Evolutionary conservation across 345 rosid species (phyloP).

Genomic region (Brassica juncea): DNA sequence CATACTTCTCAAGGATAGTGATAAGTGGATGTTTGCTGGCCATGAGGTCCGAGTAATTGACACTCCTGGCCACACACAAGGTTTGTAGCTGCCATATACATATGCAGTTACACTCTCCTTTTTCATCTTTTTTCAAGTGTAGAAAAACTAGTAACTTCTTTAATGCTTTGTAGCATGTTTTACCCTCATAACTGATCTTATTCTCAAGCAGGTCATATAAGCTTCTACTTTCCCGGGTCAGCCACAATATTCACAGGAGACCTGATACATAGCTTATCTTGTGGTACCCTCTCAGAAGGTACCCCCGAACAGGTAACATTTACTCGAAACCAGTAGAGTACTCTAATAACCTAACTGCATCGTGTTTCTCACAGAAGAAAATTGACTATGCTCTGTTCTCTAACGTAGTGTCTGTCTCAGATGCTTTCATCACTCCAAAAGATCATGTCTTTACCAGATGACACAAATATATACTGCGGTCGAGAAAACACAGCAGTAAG

Average conservation of each 20-base stretch:
- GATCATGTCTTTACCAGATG: constrained; percentile 79
- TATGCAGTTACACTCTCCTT: not conserved
- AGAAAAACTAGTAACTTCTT: not conserved
- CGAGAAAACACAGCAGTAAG: constrained; percentile 95
- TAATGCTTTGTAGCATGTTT: constrained; percentile 1
- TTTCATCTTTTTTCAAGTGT: not conserved
- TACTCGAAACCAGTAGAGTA: not conserved
- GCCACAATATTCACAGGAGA: constrained; percentile 91
- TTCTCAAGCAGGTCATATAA: constrained; percentile 74
- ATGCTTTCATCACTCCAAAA: constrained; percentile 80
- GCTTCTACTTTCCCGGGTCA: constrained; percentile 92
- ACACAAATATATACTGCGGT: constrained; percentile 81
- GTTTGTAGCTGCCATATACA: constrained; percentile 42
- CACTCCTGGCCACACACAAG: constrained; percentile 97
- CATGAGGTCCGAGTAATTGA: constrained; percentile 85
- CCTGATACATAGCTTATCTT: constrained; percentile 89
- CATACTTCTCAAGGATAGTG: constrained; percentile 80
- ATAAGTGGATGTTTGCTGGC: constrained; percentile 98
- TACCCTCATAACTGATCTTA: constrained; percentile 16
- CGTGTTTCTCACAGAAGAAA: not conserved
- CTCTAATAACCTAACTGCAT: not conserved
- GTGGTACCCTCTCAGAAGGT: constrained; percentile 97
- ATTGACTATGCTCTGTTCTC: constrained; percentile 15
- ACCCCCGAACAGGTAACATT: constrained; percentile 74
- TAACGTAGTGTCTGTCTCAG: constrained; percentile 45